Evolutionary conservation across 495 filamentous ascomycete species (phyloP).

Genomic region (Neurospora sublineolata): DNA sequence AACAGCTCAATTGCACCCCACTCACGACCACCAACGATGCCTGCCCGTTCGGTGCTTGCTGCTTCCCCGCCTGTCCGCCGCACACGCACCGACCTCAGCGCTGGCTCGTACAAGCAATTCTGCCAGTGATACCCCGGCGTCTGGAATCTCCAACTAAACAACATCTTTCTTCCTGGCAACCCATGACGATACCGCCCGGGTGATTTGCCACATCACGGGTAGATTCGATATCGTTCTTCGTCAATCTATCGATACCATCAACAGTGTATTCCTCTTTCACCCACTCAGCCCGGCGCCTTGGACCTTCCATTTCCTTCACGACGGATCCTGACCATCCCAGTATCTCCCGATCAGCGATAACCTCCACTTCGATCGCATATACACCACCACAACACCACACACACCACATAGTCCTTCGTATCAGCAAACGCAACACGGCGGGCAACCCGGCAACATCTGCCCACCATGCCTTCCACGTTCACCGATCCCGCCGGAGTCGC

Average conservation of each 20-base stretch:
- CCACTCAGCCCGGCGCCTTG: neutral
- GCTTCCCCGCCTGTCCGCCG: neutral
- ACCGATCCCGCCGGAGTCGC: constrained; percentile 25
- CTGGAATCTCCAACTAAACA: neutral
- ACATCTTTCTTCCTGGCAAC: neutral
- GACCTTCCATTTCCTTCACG: neutral
- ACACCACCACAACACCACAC: neutral
- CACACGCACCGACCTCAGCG: neutral
- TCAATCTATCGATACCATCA: neutral
- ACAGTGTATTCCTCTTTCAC: neutral
- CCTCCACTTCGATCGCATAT: neutral
- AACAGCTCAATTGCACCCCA: neutral
- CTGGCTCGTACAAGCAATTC: neutral
- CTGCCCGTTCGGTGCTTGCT: neutral
- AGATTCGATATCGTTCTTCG: neutral
- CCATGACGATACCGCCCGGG: neutral
- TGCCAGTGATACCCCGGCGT: neutral
- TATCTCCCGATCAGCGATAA: neutral
- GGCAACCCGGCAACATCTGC: neutral
- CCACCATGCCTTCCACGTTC: constrained; percentile 11
- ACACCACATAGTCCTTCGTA: neutral
- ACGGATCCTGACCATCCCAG: neutral
- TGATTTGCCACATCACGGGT: neutral
- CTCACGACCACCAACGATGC: neutral
- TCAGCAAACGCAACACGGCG: neutral